These are phyloP conservation scores for Hippophae tibetana DNA, from an alignment of 306 rosid genomes.

Conservation along the genomic window DNA sequence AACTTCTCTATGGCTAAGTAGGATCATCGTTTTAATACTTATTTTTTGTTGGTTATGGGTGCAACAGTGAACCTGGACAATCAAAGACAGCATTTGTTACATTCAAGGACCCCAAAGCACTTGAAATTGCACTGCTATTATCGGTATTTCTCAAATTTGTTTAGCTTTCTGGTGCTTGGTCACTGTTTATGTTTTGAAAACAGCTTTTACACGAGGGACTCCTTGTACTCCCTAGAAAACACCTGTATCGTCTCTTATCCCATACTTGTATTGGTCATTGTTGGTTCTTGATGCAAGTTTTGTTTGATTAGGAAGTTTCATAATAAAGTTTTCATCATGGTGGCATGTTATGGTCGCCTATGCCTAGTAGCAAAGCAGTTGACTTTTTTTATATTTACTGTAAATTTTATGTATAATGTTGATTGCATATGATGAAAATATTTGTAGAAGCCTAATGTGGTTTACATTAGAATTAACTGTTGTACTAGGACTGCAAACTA, in stretches of 20 bases:
- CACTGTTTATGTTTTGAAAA: background rate
- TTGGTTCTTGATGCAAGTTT: background rate
- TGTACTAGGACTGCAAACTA: no score
- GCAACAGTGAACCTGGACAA: constrained; percentile 63
- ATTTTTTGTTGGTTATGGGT: constrained; percentile 10
- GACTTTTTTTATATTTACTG: no score
- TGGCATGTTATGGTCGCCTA: no score
- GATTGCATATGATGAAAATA: no score
- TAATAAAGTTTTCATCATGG: background rate
- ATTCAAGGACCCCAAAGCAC: constrained; percentile 84
- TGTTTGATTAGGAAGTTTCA: background rate
- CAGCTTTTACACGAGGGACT: background rate
- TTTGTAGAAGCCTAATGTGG: no score
- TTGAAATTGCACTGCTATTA: constrained; percentile 75
- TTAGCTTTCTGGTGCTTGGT: constrained; percentile 11
- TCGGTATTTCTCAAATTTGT: constrained; percentile 46
- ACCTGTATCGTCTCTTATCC: background rate
- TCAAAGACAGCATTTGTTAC: constrained; percentile 84
- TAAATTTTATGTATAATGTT: no score
- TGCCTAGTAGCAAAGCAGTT: no score
- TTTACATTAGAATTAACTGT: no score
- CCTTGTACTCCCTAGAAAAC: background rate
- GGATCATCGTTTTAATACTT: background rate
- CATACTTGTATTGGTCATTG: background rate
- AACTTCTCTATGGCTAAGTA: background rate